Evolutionary conservation across 2,329 filamentous ascomycete genomes (phyloP), one percentile per base, ranked within the genome.

Genomic region (Ceratocystis alfenasii): DNA sequence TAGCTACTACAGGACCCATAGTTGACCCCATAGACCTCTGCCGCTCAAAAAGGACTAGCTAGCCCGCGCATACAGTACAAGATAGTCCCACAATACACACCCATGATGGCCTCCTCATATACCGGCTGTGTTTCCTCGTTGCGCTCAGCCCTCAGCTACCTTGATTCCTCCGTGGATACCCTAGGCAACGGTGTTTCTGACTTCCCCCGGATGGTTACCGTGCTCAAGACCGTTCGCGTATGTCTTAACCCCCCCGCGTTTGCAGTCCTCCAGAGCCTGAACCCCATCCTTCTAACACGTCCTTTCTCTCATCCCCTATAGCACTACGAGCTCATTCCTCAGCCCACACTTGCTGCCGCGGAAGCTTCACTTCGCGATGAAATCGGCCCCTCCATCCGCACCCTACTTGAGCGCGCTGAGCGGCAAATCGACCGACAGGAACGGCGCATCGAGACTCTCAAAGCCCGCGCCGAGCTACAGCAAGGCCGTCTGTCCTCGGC

Each of bases 291-390:
- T 44, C 22, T 8, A 15, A 22, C 60, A 15, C 25, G 68, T 87
- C 90, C 95, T 77, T 95, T 95, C 76, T 90, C 96, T 74, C 85
- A 95, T 59, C 88, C 53, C 95, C 70, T 8, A 41, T 68, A 95
- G 87, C 92, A 96, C 77, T 96, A 95, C 76, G 92, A 96, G 75
- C 85, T 96, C 53, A 89, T 96, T 70, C 89, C 91, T 17, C 90
- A 95, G 74, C 84, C 88, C 12, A 89, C 89, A 63, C 84, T 96
- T 57, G 86, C 87, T 68, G 83, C 87, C 69, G 92, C 92, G 41
- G 92, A 96, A 75, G 81, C 89, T 70, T 87, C 90, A 3, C 84
- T 96, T 20, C 87, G 91, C 71, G 88, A 90, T 72, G 91, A 95
- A 74, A 94, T 96, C 70, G 87, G 87, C n/a, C 92, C 92, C 7